These are phyloP conservation scores for Leptographium wingfieldii DNA, from an alignment of 2,329 filamentous ascomycete genomes.

Conservation along the genomic window DNA sequence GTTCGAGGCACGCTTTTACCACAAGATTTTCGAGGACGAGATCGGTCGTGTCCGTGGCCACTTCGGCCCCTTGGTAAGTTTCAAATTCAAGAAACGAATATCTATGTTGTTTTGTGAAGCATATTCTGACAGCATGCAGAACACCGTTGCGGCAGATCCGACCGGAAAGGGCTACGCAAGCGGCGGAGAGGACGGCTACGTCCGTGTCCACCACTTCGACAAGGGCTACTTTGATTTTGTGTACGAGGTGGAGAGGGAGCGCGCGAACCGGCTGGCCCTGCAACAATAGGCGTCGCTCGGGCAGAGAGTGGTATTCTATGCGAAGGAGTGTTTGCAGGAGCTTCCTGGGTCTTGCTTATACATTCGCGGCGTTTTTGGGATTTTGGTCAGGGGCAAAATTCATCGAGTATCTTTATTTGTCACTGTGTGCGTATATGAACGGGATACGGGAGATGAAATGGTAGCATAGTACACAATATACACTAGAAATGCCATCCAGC, in stretches of 20 bases:
- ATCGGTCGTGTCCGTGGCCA: conserved; percentile 94
- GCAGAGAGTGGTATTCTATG: not conserved
- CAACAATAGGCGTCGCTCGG: conserved; percentile 5
- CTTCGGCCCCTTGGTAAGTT: conserved; percentile 67
- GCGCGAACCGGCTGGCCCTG: conserved; percentile 30
- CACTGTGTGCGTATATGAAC: not conserved
- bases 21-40: conserved; percentile 99
- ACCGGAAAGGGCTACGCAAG: conserved; percentile 86
- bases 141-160: conserved; percentile 90
- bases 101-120: not conserved
- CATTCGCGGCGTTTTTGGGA: conserved; percentile 2
- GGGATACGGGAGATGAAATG: not conserved
- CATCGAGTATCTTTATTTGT: not conserved
- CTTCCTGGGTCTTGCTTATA: not conserved
- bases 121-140: conserved; percentile 26
- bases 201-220: conserved; percentile 96
- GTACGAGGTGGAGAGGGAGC: conserved; percentile 95
- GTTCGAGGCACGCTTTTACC: conserved; percentile 98
- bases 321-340: not conserved
- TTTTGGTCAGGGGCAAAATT: conserved; percentile 1
- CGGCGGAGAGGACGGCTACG: conserved; percentile 96
- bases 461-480: not conserved
- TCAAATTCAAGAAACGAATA: not conserved
- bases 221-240: conserved; percentile 97
- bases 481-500: not conserved